Evolutionary conservation across 768 basidiomycete species (phyloP).

Genomic region (Zangia roseola): DNA sequence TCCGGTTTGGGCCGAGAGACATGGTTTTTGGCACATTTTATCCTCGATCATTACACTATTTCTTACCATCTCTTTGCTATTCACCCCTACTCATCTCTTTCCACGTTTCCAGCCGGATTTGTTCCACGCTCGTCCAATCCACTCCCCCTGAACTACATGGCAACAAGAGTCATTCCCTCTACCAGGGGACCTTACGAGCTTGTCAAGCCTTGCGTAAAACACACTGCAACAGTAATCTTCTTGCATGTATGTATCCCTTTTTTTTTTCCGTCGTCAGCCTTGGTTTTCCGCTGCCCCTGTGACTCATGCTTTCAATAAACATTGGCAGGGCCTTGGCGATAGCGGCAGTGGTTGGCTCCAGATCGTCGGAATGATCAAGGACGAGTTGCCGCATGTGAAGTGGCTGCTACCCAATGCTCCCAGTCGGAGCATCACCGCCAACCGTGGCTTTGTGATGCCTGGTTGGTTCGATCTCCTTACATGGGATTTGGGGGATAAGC

Average conservation of each 20-base stretch:
- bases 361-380: constrained; percentile 66
- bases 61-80: background rate
- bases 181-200: constrained; percentile 39
- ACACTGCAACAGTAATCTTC: constrained; percentile 88
- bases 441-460: constrained; percentile 69
- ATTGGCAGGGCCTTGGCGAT: constrained; percentile 68
- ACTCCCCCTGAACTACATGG: constrained; percentile 6
- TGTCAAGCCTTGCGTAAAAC: constrained; percentile 55
- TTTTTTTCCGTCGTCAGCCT: background rate
- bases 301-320: constrained; percentile 1
- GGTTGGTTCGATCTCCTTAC: constrained; percentile 80
- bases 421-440: constrained; percentile 65
- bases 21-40: no score
- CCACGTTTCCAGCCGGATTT: background rate
- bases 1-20: constrained; percentile 23
- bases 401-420: constrained; percentile 60
- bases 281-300: constrained; percentile 1
- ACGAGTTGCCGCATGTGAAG: constrained; percentile 70
- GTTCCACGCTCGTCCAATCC: background rate
- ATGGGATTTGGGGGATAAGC: constrained; percentile 51
- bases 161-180: constrained; percentile 19
- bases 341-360: constrained; percentile 75
- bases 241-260: constrained; percentile 84
- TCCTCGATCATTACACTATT: constrained; percentile 2
- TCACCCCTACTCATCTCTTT: no score